Conservation (phyloP, 2,329 filamentous ascomycete genomes). For the Uncinocarpus reesii region DNA sequence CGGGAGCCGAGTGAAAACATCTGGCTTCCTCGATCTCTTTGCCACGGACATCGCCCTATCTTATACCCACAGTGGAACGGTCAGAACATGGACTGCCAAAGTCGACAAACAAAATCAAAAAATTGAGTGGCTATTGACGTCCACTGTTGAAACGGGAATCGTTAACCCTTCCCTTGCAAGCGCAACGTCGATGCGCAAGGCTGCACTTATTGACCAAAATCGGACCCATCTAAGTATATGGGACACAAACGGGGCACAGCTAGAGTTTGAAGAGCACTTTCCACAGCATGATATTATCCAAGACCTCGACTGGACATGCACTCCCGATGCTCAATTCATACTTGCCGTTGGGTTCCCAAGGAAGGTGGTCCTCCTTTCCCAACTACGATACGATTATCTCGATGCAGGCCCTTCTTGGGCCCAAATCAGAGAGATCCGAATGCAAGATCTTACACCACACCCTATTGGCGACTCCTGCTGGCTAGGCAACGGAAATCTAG, state of each 20-base stretch:
- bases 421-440: conserved; percentile 69
- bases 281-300: conserved; percentile 63
- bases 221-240: conserved; percentile 76
- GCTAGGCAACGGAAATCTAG: conserved; percentile 72
- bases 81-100: conserved; percentile 77
- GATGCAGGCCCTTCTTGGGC: conserved; percentile 86
- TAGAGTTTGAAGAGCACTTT: conserved; percentile 72
- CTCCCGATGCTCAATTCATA: conserved; percentile 77
- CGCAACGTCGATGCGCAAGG: conserved; percentile 77
- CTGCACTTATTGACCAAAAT: conserved; percentile 64
- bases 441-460: conserved; percentile 71
- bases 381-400: conserved; percentile 85
- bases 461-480: conserved; percentile 89
- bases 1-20: conserved; percentile 58
- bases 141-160: conserved; percentile 68
- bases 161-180: conserved; percentile 64
- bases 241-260: conserved; percentile 70
- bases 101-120: conserved; percentile 50
- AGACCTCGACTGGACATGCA: conserved; percentile 90
- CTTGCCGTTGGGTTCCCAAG: conserved; percentile 89
- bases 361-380: conserved; percentile 67
- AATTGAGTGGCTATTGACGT: conserved; percentile 74
- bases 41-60: conserved; percentile 77
- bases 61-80: conserved; percentile 62
- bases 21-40: conserved; percentile 76